Conservation (phyloP, 371 early-diverging fungal genomes). For the Mortierella sp. region DNA sequence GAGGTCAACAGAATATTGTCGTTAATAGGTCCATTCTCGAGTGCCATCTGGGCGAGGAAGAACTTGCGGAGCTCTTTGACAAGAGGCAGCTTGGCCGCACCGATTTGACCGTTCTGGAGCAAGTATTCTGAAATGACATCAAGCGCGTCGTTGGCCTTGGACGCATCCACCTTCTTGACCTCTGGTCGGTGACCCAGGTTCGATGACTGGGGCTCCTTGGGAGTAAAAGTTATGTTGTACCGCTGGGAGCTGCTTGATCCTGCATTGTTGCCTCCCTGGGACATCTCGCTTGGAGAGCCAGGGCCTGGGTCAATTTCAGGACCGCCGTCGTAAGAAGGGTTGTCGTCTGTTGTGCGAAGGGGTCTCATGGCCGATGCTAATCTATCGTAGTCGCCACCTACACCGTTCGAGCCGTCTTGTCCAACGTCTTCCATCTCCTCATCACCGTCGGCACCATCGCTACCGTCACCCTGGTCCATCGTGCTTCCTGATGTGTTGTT, state of each 20-base stretch:
- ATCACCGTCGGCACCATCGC: conserved; percentile 49
- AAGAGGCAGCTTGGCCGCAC: conserved; percentile 49
- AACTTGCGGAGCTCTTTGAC: conserved; percentile 55
- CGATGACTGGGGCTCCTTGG: conserved; percentile 27
- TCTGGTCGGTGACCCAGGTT: conserved; percentile 37
- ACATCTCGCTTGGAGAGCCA: neutral
- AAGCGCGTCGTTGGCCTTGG: conserved; percentile 47
- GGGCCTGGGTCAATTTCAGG: conserved; percentile 3
- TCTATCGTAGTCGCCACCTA: conserved; percentile 12
- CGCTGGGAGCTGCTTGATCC: neutral
- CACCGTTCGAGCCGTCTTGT: conserved; percentile 11
- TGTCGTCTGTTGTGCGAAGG: conserved; percentile 8
- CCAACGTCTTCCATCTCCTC: conserved; percentile 53
- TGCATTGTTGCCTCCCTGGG: conserved; percentile 1
- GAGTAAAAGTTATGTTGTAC: conserved; percentile 22
- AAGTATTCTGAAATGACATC: conserved; percentile 56
- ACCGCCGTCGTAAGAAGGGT: neutral
- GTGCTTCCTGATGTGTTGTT: conserved; percentile 9
- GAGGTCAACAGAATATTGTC: conserved; percentile 21
- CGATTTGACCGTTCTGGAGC: conserved; percentile 52
- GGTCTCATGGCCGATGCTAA: conserved; percentile 15
- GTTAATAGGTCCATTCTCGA: conserved; percentile 33
- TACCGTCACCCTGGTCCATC: conserved; percentile 38
- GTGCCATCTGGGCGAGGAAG: conserved; percentile 39
- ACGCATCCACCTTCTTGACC: conserved; percentile 46